Evolutionary conservation across 306 rosid genomes (phyloP).

Genomic region (Sicyos baderoa): DNA sequence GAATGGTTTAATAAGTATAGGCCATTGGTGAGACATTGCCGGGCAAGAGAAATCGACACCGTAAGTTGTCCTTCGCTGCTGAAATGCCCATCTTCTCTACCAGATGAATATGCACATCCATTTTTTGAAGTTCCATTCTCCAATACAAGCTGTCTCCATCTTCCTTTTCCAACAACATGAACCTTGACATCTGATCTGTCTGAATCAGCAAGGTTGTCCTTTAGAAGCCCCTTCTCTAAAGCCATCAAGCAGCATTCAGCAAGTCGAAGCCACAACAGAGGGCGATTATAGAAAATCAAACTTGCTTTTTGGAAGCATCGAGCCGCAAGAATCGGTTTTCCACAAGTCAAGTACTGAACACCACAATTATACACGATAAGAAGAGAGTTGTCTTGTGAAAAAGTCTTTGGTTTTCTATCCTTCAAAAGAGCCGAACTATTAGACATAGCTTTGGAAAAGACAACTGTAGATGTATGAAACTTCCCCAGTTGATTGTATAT

Average conservation of each 20-base stretch:
- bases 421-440: constrained; percentile 62
- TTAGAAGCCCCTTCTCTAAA: constrained; percentile 59
- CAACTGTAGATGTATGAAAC: constrained; percentile 68
- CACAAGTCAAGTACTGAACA: constrained; percentile 80
- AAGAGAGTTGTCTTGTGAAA: constrained; percentile 79
- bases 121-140: constrained; percentile 52
- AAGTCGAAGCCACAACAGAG: constrained; percentile 93
- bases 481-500: constrained; percentile 91
- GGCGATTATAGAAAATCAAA: constrained; percentile 66
- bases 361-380: constrained; percentile 79
- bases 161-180: constrained; percentile 71
- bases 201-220: constrained; percentile 31
- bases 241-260: constrained; percentile 99
- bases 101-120: constrained; percentile 32
- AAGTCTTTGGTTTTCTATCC: constrained; percentile 67
- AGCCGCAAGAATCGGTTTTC: constrained; percentile 82
- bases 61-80: constrained; percentile 54
- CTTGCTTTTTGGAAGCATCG: constrained; percentile 91
- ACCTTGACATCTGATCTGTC: constrained; percentile 55
- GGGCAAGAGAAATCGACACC: constrained; percentile 73
- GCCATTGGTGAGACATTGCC: constrained; percentile 69
- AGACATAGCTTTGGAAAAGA: constrained; percentile 80
- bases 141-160: constrained; percentile 89
- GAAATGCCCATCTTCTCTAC: constrained; percentile 34
- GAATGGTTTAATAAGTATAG: constrained; percentile 53